These are phyloP conservation scores for Leccinellum luteum DNA, from an alignment of 768 basidiomycete species.

Conservation along the genomic window DNA sequence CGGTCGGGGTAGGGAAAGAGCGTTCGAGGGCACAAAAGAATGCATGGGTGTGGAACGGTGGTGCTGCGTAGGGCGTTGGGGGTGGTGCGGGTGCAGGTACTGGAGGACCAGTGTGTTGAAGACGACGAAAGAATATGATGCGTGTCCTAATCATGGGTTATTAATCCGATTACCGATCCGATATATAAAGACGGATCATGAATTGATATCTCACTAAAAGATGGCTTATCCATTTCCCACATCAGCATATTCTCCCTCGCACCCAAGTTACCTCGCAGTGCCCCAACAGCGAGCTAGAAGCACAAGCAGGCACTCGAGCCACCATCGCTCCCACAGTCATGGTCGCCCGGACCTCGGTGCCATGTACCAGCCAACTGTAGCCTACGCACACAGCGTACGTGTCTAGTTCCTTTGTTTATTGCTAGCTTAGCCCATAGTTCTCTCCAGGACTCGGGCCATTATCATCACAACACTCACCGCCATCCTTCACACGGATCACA, in stretches of 20 bases:
- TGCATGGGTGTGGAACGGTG: constrained; percentile 81
- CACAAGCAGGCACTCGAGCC: constrained; percentile 13
- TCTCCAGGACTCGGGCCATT: constrained; percentile 20
- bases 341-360: not conserved
- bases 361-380: not conserved
- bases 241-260: not conserved
- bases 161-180: constrained; percentile 18
- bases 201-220: not conserved
- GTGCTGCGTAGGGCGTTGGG: constrained; percentile 49
- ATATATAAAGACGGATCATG: not conserved
- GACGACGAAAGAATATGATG: constrained; percentile 17
- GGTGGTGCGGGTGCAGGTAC: constrained; percentile 13
- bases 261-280: constrained; percentile 5
- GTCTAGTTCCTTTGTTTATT: not conserved
- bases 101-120: constrained; percentile 15
- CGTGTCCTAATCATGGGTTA: constrained; percentile 1
- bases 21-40: constrained; percentile 72
- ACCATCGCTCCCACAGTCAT: constrained; percentile 12
- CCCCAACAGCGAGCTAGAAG: constrained; percentile 8
- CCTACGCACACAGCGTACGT: constrained; percentile 20
- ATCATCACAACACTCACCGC: constrained; percentile 15
- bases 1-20: constrained; percentile 71
- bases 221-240: constrained; percentile 28
- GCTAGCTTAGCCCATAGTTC: not conserved
- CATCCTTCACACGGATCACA: not conserved